phyloP scores from a whole-genome alignment of 257 asterid genomes.

The Plantago major region DNA sequence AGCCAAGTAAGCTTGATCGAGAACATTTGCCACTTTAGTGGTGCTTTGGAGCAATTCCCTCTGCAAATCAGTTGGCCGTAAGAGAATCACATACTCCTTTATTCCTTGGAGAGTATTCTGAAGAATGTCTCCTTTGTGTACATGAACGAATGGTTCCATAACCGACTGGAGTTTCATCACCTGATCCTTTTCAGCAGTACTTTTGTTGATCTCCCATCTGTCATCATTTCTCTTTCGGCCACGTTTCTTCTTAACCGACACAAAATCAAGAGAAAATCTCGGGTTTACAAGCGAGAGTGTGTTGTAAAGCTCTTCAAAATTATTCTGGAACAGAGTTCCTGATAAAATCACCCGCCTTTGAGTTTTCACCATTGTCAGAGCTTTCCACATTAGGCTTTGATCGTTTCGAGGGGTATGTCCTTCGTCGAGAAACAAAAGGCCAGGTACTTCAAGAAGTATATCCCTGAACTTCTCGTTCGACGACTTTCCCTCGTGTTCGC shows the following conservation, averaged over 20 bases:
- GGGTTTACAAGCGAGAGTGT: conserved; percentile 67
- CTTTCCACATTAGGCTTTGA: conserved; percentile 51
- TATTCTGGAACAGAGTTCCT: conserved; percentile 87
- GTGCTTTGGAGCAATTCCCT: conserved; percentile 24
- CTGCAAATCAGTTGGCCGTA: conserved; percentile 56
- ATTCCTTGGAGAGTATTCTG: conserved; percentile 56
- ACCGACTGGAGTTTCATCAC: conserved; percentile 37
- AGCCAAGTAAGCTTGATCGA: conserved; percentile 35
- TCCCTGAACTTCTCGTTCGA: conserved; percentile 24
- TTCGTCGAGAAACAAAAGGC: conserved; percentile 64
- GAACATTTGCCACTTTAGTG: background rate
- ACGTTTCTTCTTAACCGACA: background rate
- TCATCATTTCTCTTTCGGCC: conserved; percentile 21
- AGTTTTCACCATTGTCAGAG: conserved; percentile 42
- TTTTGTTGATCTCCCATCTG: conserved; percentile 35
- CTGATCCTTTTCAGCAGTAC: conserved; percentile 13
- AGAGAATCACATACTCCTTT: conserved; percentile 39
- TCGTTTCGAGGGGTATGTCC: conserved; percentile 80
- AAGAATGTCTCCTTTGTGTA: conserved; percentile 52
- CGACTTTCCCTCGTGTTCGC: conserved; percentile 19
- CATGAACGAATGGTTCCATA: conserved; percentile 65
- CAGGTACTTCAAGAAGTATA: conserved; percentile 53
- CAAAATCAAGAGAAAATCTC: conserved; percentile 23
- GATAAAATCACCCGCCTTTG: conserved; percentile 63
- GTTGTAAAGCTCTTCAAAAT: conserved; percentile 55